Evolutionary conservation across 345 rosid genomes (phyloP).

Genomic region (Ricinus communis): DNA sequence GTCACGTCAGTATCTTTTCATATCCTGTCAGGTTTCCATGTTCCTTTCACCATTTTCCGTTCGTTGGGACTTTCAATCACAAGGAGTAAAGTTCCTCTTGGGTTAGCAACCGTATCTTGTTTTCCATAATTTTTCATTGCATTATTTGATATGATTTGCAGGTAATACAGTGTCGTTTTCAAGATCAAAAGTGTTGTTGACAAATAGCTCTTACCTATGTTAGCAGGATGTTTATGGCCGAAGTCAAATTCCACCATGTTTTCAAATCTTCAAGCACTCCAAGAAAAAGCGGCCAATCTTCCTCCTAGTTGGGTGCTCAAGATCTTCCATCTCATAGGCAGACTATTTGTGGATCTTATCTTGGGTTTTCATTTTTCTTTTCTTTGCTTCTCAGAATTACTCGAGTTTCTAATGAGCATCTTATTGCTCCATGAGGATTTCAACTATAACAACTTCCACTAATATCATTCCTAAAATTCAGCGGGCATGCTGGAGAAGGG

Average conservation of each 20-base stretch:
- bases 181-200: not conserved
- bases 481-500: not conserved
- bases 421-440: not conserved
- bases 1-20: not conserved
- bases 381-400: not conserved
- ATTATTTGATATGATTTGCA: not conserved
- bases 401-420: not conserved
- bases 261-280: conserved; percentile 24
- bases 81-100: not conserved
- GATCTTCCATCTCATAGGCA: not conserved
- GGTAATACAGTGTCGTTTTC: not conserved
- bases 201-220: too few relatives aligned
- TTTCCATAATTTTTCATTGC: too few relatives aligned
- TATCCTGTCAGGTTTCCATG: not conserved
- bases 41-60: not conserved
- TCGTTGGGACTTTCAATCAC: not conserved
- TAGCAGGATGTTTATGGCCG: not conserved
- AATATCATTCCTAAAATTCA: not conserved
- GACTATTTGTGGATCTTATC: conserved; percentile 16
- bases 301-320: not conserved
- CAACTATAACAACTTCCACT: conserved; percentile 8
- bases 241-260: conserved; percentile 27
- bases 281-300: conserved; percentile 20
- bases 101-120: too few relatives aligned
- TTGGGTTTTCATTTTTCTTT: not conserved